phyloP scores from a whole-genome alignment of 2,329 filamentous ascomycete species.

The Calonectria pseudoreteaudii region DNA sequence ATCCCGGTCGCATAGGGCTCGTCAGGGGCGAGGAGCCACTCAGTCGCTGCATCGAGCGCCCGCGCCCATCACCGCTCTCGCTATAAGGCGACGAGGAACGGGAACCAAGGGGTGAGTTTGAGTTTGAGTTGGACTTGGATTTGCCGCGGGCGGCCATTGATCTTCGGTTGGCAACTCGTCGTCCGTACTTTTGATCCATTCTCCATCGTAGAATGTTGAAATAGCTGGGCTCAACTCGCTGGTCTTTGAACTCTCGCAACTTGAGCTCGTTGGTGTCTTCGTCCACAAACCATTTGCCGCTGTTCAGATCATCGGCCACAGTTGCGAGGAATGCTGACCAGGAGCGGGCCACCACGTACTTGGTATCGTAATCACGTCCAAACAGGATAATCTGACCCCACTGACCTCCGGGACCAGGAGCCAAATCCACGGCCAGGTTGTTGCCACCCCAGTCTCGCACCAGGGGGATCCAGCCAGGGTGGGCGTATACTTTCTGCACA shows the following conservation, averaged over 20 bases:
- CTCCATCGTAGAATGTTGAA: conserved; percentile 96
- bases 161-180: conserved; percentile 67
- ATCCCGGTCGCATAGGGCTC: conserved; percentile 74
- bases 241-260: conserved; percentile 88
- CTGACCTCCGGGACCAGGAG: conserved; percentile 87
- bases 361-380: conserved; percentile 97
- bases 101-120: conserved; percentile 59
- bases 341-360: conserved; percentile 94
- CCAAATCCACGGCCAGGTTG: conserved; percentile 92
- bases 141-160: conserved; percentile 59
- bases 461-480: conserved; percentile 94
- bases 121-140: conserved; percentile 28
- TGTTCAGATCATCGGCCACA: conserved; percentile 90
- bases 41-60: conserved; percentile 78
- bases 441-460: conserved; percentile 99
- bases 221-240: conserved; percentile 91
- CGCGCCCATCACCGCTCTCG: conserved; percentile 75
- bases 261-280: conserved; percentile 94
- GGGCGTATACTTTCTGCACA: conserved; percentile 92
- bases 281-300: conserved; percentile 91
- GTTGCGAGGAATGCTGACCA: conserved; percentile 90
- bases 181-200: conserved; percentile 93
- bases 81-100: conserved; percentile 71
- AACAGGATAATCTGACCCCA: conserved; percentile 99
- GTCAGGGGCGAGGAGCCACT: conserved; percentile 71